Base-by-base conservation (phyloP, 495 filamentous ascomycete genomes). In the Elasticomyces elasticus region DNA sequence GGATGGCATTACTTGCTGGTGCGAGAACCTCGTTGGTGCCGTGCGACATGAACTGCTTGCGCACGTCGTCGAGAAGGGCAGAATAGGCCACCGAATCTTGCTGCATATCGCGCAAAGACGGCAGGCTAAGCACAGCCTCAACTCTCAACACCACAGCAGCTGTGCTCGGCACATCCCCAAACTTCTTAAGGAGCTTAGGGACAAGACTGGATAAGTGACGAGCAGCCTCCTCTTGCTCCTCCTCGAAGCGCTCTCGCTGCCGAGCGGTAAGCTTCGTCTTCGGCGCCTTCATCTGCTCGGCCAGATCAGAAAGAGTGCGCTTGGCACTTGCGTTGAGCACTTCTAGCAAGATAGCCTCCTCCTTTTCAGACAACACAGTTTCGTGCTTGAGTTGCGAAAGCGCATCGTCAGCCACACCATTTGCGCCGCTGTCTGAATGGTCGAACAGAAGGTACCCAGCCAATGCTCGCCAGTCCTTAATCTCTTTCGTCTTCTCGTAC, bases 371-470 rank as follows among this genome's bases (percentile, higher is more conserved):
- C 45, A 92, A 81, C 25, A 83, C 84, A 62, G 88, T 84, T 35
- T 81, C 74, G 13, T 75, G 73, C 51, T 79, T 80, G 17, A 92
- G 72, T 17, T 74, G 71, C 12, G 71, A 72, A 43, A 80, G 76
- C 5, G 72, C 66, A 46, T 80, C 78, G 53, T 76, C 74, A n/a
- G 76, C 70, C 17, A 67, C 65, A 2, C 77, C 71, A n/a, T 74
- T 68, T 45, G 75, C 65, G 0, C 62, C 59, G 13, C 75, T 71
- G 37, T 73, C 77, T 0, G 88, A 89, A 65, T 95, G 87, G 58
- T 98, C 92, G 60, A 88, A 94, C 0, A 98, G 74, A 10, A 98
- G 76, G 71, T 96, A 97, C 6, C 85, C 87, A 24, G 87, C 86
- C 24, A 97, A 70, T 0, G 84, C 76, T 65, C 95, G 86, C 94